phyloP scores from a whole-genome alignment of 202 grass and related monocot genomes.

The Bolboschoenoplectus hybrid region DNA sequence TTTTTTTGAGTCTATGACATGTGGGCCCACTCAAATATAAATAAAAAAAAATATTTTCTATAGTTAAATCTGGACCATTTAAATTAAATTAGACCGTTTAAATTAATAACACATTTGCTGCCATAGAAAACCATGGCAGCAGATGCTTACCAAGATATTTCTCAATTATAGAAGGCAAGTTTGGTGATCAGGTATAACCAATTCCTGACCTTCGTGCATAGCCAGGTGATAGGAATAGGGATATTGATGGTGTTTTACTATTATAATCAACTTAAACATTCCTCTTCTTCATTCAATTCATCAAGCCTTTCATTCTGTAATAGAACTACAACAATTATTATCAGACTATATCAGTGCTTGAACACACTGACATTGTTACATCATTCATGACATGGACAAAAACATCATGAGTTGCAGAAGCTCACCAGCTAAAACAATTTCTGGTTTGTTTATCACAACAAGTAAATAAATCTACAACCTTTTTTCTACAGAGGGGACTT shows the following conservation, averaged over 20 bases:
- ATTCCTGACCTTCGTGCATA: not conserved
- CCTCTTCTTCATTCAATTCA: conserved; percentile 1
- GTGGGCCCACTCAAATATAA: no score
- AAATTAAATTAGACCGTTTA: no score
- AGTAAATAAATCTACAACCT: not conserved
- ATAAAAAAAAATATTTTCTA: no score
- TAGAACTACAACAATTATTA: not conserved
- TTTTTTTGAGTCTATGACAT: no score
- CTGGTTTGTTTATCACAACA: not conserved
- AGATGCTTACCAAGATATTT: no score
- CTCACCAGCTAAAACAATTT: not conserved
- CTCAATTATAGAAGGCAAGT: not conserved
- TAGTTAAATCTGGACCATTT: no score
- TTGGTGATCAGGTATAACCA: not conserved
- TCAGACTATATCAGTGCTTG: not conserved
- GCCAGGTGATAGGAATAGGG: not conserved
- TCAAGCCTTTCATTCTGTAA: not conserved
- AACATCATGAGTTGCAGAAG: not conserved
- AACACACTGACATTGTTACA: not conserved
- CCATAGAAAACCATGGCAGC: no score
- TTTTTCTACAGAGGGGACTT: conserved; percentile 41
- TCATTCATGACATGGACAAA: not conserved
- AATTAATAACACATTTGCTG: no score
- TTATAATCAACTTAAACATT: not conserved
- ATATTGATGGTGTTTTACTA: not conserved